A percentile compares a stretch with the other conserved stretches of the same genome.
phyloP scores from a whole-genome alignment of 2,329 filamentous ascomycete genomes.

The Monosporascus sp. region DNA sequence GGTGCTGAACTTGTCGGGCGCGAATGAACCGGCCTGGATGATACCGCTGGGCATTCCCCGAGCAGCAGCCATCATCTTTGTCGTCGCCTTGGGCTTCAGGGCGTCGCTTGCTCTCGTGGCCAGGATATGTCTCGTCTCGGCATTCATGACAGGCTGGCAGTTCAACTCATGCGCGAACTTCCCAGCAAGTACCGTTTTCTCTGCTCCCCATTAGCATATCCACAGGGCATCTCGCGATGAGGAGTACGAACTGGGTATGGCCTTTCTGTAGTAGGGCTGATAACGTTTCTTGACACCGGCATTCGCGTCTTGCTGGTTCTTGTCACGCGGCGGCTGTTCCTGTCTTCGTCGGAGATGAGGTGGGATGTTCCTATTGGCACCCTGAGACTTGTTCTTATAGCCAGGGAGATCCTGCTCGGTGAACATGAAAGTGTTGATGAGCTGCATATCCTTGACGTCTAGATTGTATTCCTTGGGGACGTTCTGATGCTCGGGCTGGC shows the following conservation, averaged over 20 bases:
- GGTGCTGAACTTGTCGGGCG: conserved; percentile 40
- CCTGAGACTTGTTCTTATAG: conserved; percentile 59
- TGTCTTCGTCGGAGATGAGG: conserved; percentile 46
- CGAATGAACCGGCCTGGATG: conserved; percentile 54
- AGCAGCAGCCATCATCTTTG: conserved; percentile 37
- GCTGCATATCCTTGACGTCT: conserved; percentile 56
- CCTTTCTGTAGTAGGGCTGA: conserved; percentile 62
- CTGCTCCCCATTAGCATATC: conserved; percentile 33
- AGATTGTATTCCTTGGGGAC: conserved; percentile 89
- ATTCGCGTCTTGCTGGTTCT: conserved; percentile 38
- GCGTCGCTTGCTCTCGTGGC: conserved; percentile 53
- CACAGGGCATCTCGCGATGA: not conserved
- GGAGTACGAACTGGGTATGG: conserved; percentile 64
- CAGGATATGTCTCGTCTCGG: conserved; percentile 61
- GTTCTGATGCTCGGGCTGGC: conserved; percentile 61
- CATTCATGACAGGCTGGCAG: conserved; percentile 67
- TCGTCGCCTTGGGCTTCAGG: conserved; percentile 55
- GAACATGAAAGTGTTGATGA: conserved; percentile 86
- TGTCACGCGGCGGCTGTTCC: conserved; percentile 38
- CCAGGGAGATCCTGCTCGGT: conserved; percentile 89
- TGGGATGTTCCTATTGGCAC: conserved; percentile 55
- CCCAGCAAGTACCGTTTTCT: conserved; percentile 73
- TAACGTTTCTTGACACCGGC: conserved; percentile 40
- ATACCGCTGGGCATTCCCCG: conserved; percentile 45
- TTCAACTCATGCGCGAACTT: conserved; percentile 72